A percentile compares a stretch with the other conserved stretches of the same genome.
phyloP scores from a whole-genome alignment of 176 grass and related monocot species.

The Musa beccarii region DNA sequence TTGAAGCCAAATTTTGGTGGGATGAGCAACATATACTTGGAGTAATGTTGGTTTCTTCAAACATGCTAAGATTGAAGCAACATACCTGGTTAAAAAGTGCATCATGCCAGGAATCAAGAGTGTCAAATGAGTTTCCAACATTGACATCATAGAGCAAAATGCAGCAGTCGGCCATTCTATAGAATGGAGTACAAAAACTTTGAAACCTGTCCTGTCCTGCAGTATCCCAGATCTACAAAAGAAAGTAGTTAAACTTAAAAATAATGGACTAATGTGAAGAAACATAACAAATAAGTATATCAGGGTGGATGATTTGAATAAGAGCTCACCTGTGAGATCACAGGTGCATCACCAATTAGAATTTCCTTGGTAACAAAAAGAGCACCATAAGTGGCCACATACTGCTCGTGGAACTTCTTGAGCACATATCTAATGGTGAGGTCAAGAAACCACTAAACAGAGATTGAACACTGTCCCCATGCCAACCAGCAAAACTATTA shows the following conservation, averaged over 20 bases:
- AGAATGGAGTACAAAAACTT: conserved; percentile 87
- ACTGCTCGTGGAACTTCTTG: conserved; percentile 91
- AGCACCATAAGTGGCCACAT: conserved; percentile 88
- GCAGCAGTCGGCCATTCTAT: conserved; percentile 82
- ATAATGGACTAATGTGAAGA: background rate
- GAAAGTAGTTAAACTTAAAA: background rate
- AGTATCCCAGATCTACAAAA: conserved; percentile 75
- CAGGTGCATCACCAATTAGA: conserved; percentile 62
- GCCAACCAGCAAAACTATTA: background rate
- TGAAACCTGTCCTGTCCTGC: conserved; percentile 96
- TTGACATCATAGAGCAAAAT: conserved; percentile 90
- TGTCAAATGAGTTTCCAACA: conserved; percentile 50
- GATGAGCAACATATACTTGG: too few species aligned
- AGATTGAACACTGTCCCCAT: background rate
- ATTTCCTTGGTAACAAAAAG: conserved; percentile 92
- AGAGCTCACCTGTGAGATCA: conserved; percentile 62
- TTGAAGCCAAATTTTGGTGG: too few species aligned
- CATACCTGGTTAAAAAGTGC: conserved; percentile 79
- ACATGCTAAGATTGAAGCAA: too few species aligned
- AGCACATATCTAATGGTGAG: conserved; percentile 51
- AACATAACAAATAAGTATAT: background rate
- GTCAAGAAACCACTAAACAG: conserved; percentile 9
- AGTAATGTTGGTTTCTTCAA: too few species aligned
- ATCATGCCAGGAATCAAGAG: conserved; percentile 63
- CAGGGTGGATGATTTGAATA: conserved; percentile 7